Evolutionary conservation across 345 rosid species (phyloP).

Genomic region (Linum tenue): DNA sequence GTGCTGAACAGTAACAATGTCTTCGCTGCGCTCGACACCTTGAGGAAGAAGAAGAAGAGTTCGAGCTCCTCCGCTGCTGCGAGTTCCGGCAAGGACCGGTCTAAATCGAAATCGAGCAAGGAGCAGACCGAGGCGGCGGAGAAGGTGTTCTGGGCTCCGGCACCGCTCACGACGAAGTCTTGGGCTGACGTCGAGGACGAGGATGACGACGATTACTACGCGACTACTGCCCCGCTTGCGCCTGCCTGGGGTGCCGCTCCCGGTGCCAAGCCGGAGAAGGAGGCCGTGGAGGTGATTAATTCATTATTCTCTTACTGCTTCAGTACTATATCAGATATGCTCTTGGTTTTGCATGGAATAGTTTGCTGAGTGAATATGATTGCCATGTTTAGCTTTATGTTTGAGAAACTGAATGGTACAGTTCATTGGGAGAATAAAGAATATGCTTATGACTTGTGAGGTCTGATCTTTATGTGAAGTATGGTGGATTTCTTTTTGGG

Average conservation of each 20-base stretch:
- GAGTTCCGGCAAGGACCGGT: constrained; percentile 11
- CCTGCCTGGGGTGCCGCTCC: constrained; percentile 33
- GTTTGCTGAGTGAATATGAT: not conserved
- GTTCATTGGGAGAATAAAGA: not conserved
- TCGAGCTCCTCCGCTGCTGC: constrained; percentile 18
- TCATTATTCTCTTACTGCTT: not conserved
- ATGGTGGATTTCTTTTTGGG: not conserved
- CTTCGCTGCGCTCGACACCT: constrained; percentile 50
- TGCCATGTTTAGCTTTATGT: not conserved
- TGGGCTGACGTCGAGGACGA: constrained; percentile 57
- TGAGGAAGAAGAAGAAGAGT: constrained; percentile 47
- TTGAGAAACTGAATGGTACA: not conserved
- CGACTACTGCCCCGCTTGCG: constrained; percentile 40
- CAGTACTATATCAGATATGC: too few relatives aligned
- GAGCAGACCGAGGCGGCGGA: constrained; percentile 32
- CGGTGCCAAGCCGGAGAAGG: constrained; percentile 14
- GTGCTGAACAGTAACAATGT: constrained; percentile 46
- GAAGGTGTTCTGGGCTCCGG: constrained; percentile 44
- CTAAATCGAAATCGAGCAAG: constrained; percentile 18
- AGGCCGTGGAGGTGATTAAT: constrained; percentile 30
- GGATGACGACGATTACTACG: constrained; percentile 46
- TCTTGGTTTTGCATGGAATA: too few relatives aligned
- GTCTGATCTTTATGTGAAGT: not conserved
- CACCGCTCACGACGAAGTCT: constrained; percentile 36
- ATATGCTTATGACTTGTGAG: not conserved